A percentile compares a stretch with the other conserved stretches of the same genome.
phyloP scores from a whole-genome alignment of 176 grass and related monocot genomes.

The Cymbopogon citratus region DNA sequence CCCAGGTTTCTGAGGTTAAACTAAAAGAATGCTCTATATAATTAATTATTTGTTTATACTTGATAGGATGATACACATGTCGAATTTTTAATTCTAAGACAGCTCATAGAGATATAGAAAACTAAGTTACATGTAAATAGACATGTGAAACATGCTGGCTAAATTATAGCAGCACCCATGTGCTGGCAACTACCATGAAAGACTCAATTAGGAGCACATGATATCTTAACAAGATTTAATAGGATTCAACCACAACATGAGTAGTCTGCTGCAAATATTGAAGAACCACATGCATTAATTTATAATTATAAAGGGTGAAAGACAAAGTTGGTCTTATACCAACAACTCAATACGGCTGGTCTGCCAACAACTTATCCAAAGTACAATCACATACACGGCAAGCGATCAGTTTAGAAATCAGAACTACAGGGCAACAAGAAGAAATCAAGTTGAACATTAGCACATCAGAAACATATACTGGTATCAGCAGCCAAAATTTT shows the following conservation, averaged over 20 bases:
- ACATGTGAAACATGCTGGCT: neutral
- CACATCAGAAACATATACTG: neutral
- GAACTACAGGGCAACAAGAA: neutral
- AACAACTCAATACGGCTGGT: conserved; percentile 9
- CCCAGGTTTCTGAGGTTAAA: neutral
- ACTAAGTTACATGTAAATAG: neutral
- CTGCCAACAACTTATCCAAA: neutral
- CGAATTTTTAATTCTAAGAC: neutral
- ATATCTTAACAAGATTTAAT: conserved; percentile 6
- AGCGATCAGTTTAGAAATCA: neutral
- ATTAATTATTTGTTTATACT: neutral
- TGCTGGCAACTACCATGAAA: neutral
- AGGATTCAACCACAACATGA: neutral
- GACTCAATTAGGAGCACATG: neutral
- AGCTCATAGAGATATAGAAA: neutral
- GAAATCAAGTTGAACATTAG: neutral
- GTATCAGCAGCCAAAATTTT: neutral
- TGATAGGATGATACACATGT: neutral
- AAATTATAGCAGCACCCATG: neutral
- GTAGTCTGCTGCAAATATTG: neutral
- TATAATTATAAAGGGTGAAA: neutral
- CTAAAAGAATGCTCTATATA: neutral
- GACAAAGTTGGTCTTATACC: neutral
- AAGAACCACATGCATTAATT: neutral
- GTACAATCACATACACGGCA: neutral